Evolutionary conservation across 345 rosid species (phyloP).

Genomic region (Gossypium raimondii): DNA sequence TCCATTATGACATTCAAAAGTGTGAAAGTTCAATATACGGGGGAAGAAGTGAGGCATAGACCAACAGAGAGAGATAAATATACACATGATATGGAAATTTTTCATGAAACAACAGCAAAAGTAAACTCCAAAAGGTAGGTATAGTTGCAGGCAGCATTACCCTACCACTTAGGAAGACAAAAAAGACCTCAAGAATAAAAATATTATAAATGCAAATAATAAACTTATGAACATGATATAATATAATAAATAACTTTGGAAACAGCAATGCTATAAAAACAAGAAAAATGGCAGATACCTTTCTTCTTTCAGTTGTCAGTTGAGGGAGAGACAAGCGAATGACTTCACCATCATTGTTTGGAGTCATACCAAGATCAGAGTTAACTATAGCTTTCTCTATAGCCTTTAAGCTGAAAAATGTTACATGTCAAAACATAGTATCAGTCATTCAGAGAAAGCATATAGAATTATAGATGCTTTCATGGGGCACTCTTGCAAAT

Average conservation of each 20-base stretch:
- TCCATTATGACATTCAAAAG: background rate
- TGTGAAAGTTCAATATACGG: background rate
- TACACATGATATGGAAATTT: background rate
- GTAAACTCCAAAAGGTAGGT: background rate
- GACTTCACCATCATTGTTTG: slow-evolving; percentile 89
- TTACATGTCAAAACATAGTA: slow-evolving; percentile 7
- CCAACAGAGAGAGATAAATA: background rate
- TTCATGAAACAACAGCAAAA: background rate
- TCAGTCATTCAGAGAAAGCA: background rate
- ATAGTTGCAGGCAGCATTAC: background rate
- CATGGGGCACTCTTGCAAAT: slow-evolving; percentile 4
- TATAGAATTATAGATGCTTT: background rate
- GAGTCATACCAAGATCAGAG: slow-evolving; percentile 87
- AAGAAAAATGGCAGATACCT: slow-evolving; percentile 45
- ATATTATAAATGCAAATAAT: background rate
- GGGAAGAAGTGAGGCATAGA: background rate
- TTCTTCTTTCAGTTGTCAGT: slow-evolving; percentile 83
- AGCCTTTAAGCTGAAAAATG: slow-evolving; percentile 60
- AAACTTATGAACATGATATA: background rate
- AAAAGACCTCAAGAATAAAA: background rate
- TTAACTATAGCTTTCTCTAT: slow-evolving; percentile 91
- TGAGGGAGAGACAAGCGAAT: slow-evolving; percentile 84
- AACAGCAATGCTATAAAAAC: background rate
- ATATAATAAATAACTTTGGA: background rate
- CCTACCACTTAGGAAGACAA: background rate